Evolutionary conservation across 768 basidiomycete genomes (phyloP).

Genomic region (Exidia glandulosa): DNA sequence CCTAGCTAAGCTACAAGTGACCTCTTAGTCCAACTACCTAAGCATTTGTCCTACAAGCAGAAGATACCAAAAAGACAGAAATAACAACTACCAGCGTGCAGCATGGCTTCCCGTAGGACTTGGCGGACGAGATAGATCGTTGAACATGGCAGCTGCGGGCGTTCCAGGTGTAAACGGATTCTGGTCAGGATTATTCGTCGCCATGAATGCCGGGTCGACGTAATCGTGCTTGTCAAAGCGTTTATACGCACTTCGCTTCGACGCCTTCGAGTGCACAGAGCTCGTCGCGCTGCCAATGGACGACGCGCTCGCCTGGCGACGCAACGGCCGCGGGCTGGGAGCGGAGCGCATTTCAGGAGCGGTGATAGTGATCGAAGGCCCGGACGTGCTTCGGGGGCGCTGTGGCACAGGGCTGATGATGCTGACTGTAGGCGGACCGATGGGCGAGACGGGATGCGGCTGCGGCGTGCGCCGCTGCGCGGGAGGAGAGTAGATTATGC

Average conservation of each 20-base stretch:
- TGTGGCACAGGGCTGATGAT: background rate
- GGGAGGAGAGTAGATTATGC: background rate
- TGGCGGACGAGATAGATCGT: background rate
- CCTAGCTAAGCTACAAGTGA: too few species aligned
- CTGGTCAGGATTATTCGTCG: background rate
- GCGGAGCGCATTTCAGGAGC: background rate
- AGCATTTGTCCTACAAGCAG: too few species aligned
- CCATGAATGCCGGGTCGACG: background rate
- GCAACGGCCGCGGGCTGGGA: background rate
- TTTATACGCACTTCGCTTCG: background rate
- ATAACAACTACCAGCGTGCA: background rate
- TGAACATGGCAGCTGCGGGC: background rate
- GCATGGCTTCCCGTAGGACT: background rate
- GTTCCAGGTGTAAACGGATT: background rate
- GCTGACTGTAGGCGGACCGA: background rate
- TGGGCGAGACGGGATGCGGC: background rate
- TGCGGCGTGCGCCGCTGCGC: background rate
- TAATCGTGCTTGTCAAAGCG: background rate
- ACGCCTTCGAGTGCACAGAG: background rate
- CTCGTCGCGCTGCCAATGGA: background rate
- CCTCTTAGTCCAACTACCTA: background rate
- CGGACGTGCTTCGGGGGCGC: background rate
- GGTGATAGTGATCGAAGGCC: background rate
- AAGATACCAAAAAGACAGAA: background rate
- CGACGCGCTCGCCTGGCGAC: background rate